Percentiles rank a stretch among this genome's conserved stretches.
Conservation (phyloP, 805 yeast genomes). For the Candida verbasci region DNA sequence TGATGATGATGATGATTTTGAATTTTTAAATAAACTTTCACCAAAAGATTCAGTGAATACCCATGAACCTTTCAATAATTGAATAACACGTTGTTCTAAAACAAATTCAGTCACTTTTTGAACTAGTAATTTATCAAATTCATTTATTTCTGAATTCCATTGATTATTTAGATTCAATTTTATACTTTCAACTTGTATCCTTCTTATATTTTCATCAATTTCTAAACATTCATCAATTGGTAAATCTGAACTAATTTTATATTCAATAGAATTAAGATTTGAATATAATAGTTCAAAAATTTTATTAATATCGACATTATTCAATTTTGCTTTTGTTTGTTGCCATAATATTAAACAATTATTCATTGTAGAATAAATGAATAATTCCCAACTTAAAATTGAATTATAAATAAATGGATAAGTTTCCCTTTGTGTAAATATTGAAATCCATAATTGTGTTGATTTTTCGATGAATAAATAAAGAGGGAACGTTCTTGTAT, state of each 20-base stretch:
- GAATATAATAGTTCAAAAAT: conserved; percentile 42
- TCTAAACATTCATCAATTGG: conserved; percentile 44
- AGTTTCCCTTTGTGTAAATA: conserved; percentile 22
- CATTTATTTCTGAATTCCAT: conserved; percentile 45
- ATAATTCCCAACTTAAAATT: conserved; percentile 47
- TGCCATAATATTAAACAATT: conserved; percentile 63
- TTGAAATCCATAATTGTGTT: conserved; percentile 33
- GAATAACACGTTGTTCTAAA: conserved; percentile 67
- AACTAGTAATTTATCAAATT: conserved; percentile 47
- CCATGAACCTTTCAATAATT: conserved; percentile 77
- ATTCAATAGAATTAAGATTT: conserved; percentile 26
- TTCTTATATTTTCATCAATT: conserved; percentile 48
- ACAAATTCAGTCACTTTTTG: conserved; percentile 67
- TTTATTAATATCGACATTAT: conserved; percentile 48
- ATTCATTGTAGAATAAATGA: conserved; percentile 54
- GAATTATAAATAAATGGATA: conserved; percentile 38
- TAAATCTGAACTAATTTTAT: conserved; percentile 15
- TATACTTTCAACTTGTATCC: conserved; percentile 45
- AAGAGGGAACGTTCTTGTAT: conserved; percentile 48
- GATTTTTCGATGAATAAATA: conserved; percentile 31
- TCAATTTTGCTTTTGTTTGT: conserved; percentile 48
- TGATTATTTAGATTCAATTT: conserved; percentile 28
- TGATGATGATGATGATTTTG: conserved; percentile 1
- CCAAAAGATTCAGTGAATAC: conserved; percentile 60
- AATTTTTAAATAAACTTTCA: conserved; percentile 18